These are phyloP conservation scores for Withania somnifera DNA, from an alignment of 305 asterid species.

Conservation along the genomic window DNA sequence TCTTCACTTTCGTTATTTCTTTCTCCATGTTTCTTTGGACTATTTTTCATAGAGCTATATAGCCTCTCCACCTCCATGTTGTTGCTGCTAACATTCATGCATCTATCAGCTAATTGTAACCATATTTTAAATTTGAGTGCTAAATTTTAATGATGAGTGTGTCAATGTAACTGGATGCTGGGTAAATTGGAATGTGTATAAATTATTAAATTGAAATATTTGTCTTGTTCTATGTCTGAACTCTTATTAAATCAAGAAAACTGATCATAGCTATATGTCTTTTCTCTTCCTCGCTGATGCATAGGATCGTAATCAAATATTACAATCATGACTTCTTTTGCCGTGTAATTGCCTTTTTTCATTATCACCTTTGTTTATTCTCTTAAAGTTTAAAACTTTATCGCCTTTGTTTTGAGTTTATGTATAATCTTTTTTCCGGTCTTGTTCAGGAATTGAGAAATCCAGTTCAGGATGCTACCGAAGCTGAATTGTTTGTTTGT, in stretches of 20 bases:
- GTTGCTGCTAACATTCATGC: neutral
- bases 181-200: neutral
- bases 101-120: neutral
- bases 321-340: neutral
- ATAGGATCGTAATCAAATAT: neutral
- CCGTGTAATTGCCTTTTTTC: neutral
- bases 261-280: neutral
- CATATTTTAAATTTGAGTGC: neutral
- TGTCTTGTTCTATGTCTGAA: neutral
- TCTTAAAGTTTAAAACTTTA: neutral
- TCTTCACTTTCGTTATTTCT: no score
- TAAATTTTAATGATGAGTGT: neutral
- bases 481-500: constrained; percentile 63
- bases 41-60: no score
- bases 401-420: neutral
- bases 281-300: neutral
- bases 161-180: neutral
- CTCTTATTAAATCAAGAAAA: neutral
- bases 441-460: constrained; percentile 39
- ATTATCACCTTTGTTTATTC: neutral
- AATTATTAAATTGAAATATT: neutral
- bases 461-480: constrained; percentile 24
- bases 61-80: no score
- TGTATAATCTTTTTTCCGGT: neutral
- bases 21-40: no score